A percentile compares a stretch with the other conserved stretches of the same genome.
Evolutionary conservation across 2,329 filamentous ascomycete genomes (phyloP).

Genomic region (Claviceps fusiformis): DNA sequence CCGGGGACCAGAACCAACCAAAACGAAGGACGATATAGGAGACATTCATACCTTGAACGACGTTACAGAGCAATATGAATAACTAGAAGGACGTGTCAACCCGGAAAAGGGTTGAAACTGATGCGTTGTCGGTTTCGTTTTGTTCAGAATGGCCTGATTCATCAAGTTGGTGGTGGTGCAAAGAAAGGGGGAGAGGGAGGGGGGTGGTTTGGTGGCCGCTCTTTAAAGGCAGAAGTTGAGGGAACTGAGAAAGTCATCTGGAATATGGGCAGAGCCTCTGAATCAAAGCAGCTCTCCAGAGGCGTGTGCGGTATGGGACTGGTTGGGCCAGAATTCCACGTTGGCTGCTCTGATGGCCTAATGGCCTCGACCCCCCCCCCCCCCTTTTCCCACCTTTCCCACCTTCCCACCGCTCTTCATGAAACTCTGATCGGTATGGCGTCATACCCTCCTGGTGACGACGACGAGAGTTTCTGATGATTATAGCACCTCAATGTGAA

Average conservation of each 20-base stretch:
- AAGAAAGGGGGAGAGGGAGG: neutral
- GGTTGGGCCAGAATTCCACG: neutral
- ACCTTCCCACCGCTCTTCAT: neutral
- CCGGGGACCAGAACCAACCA: neutral
- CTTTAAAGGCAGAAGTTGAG: neutral
- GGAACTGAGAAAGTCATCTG: neutral
- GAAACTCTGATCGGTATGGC: neutral
- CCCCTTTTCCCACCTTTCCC: too few species aligned
- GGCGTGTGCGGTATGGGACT: neutral
- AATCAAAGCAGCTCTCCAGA: neutral
- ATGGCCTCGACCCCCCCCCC: neutral
- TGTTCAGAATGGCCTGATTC: slow-evolving; percentile 1
- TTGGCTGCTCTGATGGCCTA: neutral
- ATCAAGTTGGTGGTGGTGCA: neutral
- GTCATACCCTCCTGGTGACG: neutral
- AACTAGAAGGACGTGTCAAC: neutral
- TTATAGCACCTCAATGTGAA: neutral
- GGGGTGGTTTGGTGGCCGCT: neutral
- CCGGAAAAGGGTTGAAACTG: neutral
- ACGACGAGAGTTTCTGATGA: neutral
- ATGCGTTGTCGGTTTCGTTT: neutral
- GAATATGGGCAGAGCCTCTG: neutral
- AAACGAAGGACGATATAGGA: neutral
- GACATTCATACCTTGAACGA: slow-evolving; percentile 1
- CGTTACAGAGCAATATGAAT: neutral